Conservation (phyloP, 2,329 filamentous ascomycete genomes). For the Allantophomopsis cytisporea region DNA sequence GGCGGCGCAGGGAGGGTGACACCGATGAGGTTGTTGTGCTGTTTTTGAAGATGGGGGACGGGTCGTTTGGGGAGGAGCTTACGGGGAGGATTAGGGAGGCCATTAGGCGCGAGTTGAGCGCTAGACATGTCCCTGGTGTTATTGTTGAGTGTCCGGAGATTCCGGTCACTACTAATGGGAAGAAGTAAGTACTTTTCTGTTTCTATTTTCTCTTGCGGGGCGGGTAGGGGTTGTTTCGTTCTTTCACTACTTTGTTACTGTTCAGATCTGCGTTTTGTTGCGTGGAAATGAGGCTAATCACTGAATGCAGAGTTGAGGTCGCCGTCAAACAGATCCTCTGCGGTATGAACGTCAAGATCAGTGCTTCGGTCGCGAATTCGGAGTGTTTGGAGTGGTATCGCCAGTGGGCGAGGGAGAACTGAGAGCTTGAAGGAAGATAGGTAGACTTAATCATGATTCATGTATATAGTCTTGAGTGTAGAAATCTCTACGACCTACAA, state of each 20-base stretch:
- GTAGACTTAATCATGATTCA: too few relatives aligned
- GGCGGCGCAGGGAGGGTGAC: constrained; percentile 41
- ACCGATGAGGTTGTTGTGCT: constrained; percentile 46
- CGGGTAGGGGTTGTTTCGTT: too few relatives aligned
- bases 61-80: constrained; percentile 33
- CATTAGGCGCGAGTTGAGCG: constrained; percentile 68
- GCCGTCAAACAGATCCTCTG: constrained; percentile 94
- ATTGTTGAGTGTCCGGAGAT: constrained; percentile 70
- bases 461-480: too few relatives aligned
- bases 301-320: constrained; percentile 59
- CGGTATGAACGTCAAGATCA: constrained; percentile 74
- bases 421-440: too few relatives aligned
- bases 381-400: constrained; percentile 82
- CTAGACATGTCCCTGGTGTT: constrained; percentile 76
- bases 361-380: constrained; percentile 86
- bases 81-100: constrained; percentile 48
- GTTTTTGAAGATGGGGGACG: constrained; percentile 62
- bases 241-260: background rate
- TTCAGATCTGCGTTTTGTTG: background rate
- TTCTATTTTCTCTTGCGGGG: too few relatives aligned
- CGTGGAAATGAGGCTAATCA: background rate
- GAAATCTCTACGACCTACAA: too few relatives aligned
- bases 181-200: constrained; percentile 54
- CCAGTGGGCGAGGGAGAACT: constrained; percentile 37
- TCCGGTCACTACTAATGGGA: constrained; percentile 85